These are phyloP conservation scores for Quercus bicolor DNA, from an alignment of 306 rosid genomes.

Conservation along the genomic window DNA sequence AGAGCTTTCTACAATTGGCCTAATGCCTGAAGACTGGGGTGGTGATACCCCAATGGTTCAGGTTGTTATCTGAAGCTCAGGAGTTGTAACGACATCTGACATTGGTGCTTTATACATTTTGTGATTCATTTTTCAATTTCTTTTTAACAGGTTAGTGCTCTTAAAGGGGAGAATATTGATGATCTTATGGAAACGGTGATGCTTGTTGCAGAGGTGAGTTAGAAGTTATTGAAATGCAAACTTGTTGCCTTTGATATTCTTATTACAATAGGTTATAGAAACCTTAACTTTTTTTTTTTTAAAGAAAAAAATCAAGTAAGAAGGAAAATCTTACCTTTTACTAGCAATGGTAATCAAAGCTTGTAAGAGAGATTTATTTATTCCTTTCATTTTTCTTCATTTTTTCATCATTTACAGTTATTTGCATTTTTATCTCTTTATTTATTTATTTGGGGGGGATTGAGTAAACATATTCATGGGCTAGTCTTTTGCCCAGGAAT, in stretches of 20 bases:
- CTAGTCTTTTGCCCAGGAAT: not conserved
- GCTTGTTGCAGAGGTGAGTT: slow-evolving; percentile 94
- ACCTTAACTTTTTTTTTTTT: not conserved
- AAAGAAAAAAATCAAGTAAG: no score
- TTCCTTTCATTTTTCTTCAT: not conserved
- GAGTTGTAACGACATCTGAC: slow-evolving; percentile 13
- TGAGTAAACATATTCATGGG: not conserved
- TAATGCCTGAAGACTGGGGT: slow-evolving; percentile 99
- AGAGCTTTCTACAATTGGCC: slow-evolving; percentile 89
- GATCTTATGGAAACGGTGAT: slow-evolving; percentile 92
- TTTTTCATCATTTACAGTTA: not conserved
- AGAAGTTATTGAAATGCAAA: slow-evolving; percentile 9
- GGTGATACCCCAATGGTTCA: slow-evolving; percentile 93
- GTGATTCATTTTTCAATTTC: slow-evolving; percentile 18
- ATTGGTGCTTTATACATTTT: slow-evolving; percentile 17
- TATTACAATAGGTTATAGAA: not conserved
- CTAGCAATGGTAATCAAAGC: not conserved
- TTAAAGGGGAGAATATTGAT: slow-evolving; percentile 74
- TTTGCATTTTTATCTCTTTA: not conserved
- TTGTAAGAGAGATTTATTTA: not conserved
- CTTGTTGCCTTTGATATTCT: slow-evolving; percentile 6
- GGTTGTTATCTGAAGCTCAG: slow-evolving; percentile 46
- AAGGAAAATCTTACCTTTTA: not conserved
- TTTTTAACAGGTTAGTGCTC: slow-evolving; percentile 81
- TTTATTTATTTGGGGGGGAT: no score